These are phyloP conservation scores for Tulasnella sp. DNA, from an alignment of 768 basidiomycete species.

Conservation along the genomic window DNA sequence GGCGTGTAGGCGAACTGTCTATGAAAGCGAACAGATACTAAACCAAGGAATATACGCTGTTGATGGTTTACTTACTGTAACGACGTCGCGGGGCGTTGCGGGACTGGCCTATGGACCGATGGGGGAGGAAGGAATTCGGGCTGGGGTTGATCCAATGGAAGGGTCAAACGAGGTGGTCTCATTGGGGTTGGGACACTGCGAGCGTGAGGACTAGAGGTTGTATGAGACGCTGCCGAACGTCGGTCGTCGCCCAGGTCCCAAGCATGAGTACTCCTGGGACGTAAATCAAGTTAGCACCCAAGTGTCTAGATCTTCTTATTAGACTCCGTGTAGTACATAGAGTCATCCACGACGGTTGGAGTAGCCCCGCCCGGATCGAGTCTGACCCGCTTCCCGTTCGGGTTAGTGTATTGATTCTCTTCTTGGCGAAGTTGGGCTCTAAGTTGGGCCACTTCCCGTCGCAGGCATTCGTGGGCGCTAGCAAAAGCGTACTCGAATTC, in stretches of 20 bases:
- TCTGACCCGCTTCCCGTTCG: neutral
- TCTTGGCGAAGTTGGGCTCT: conserved; percentile 1
- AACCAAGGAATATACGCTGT: conserved; percentile 23
- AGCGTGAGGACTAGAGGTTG: conserved; percentile 41
- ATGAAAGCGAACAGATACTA: conserved; percentile 12
- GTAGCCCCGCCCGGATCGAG: neutral
- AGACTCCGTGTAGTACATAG: neutral
- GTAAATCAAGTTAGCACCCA: neutral
- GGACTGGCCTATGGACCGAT: conserved; percentile 39
- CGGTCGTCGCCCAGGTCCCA: neutral
- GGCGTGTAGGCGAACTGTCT: conserved; percentile 65
- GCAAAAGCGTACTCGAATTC: neutral
- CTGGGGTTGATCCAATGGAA: conserved; percentile 52
- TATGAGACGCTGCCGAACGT: neutral
- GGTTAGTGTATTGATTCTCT: neutral
- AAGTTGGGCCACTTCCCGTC: neutral
- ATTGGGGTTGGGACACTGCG: conserved; percentile 46
- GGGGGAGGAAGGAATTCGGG: conserved; percentile 33
- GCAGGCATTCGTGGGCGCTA: conserved; percentile 17
- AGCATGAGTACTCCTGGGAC: neutral
- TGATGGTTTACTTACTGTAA: conserved; percentile 18
- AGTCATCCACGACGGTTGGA: neutral
- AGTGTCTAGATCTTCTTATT: no score
- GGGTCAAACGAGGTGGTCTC: conserved; percentile 58
- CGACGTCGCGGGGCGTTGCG: conserved; percentile 39